Conservation (phyloP, 23 red algal genomes). For the Gracilaria vermiculophylla region DNA sequence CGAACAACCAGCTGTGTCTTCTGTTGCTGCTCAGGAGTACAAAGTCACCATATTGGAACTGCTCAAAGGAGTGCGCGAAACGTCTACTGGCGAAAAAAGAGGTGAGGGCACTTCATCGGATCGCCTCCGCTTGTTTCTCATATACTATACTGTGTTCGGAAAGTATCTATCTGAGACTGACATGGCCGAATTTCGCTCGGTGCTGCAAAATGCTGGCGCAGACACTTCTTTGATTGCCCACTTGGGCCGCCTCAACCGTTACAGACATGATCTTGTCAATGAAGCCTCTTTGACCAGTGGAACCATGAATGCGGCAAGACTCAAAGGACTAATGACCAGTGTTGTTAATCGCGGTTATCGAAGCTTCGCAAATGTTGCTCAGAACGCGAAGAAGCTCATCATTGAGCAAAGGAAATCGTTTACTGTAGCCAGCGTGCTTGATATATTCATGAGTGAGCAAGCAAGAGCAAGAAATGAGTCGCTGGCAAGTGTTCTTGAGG, state of each 20-base stretch:
- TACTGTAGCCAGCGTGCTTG: constrained; percentile 22
- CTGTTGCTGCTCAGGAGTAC: constrained; percentile 47
- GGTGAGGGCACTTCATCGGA: constrained; percentile 40
- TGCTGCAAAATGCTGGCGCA: constrained; percentile 34
- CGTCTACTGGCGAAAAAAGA: constrained; percentile 22
- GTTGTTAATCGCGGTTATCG: constrained; percentile 61
- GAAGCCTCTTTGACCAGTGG: not conserved
- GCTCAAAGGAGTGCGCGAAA: constrained; percentile 54
- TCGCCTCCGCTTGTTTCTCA: constrained; percentile 76
- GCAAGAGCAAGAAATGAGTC: constrained; percentile 43
- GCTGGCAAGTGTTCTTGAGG: constrained; percentile 38
- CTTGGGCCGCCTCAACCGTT: constrained; percentile 16
- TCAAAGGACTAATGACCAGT: constrained; percentile 62
- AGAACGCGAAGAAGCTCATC: constrained; percentile 67
- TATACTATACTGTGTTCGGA: constrained; percentile 75
- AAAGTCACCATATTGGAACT: constrained; percentile 54
- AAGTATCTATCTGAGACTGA: constrained; percentile 32
- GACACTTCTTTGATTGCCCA: constrained; percentile 41
- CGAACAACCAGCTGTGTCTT: not conserved
- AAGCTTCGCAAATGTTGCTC: constrained; percentile 64
- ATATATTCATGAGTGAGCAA: constrained; percentile 70
- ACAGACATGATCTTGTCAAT: constrained; percentile 50
- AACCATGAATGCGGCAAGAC: constrained; percentile 34
- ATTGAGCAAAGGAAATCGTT: constrained; percentile 35
- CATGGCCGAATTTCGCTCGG: constrained; percentile 26